A percentile compares a stretch with the other conserved stretches of the same genome.
These are phyloP conservation scores for Penicillium sp. DNA, from an alignment of 2,329 filamentous ascomycete genomes.

Conservation along the genomic window DNA sequence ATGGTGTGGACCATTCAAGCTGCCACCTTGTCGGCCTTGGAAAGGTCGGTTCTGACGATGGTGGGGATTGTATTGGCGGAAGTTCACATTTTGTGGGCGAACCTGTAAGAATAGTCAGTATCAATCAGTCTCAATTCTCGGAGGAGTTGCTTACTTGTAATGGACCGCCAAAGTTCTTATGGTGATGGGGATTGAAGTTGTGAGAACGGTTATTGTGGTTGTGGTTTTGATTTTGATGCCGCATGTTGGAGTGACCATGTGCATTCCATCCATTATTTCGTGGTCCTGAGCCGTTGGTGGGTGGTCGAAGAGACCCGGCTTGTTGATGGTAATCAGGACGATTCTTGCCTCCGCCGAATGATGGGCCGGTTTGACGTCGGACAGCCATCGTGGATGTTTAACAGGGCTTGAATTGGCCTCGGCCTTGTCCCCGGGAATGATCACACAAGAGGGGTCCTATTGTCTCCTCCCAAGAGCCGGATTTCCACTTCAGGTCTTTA, in stretches of 20 bases:
- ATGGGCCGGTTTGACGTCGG: not conserved
- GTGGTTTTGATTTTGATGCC: not conserved
- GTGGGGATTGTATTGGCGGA: not conserved
- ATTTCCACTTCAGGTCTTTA: conserved; percentile 29
- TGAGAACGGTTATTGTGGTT: not conserved
- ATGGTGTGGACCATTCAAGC: not conserved
- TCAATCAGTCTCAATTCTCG: not conserved
- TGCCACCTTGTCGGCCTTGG: not conserved
- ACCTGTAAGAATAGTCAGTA: not conserved
- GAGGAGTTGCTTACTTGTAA: not conserved
- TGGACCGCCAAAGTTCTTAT: not conserved
- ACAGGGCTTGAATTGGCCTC: not conserved
- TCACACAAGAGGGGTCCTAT: conserved; percentile 20
- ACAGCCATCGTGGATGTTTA: conserved; percentile 9
- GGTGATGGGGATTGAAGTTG: not conserved
- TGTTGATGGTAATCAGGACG: conserved; percentile 16
- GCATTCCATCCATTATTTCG: conserved; percentile 12
- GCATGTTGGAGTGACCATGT: not conserved
- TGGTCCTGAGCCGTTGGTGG: conserved; percentile 18
- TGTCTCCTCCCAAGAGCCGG: conserved; percentile 24
- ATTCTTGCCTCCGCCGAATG: conserved; percentile 9
- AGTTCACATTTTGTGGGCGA: not conserved
- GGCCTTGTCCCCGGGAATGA: not conserved
- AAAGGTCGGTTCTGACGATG: not conserved
- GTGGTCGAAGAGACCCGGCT: conserved; percentile 11